Evolutionary conservation across 1,139 yeast species (phyloP), one percentile per base, ranked within the genome.

Genomic region (Yamadazyma taylorii): DNA sequence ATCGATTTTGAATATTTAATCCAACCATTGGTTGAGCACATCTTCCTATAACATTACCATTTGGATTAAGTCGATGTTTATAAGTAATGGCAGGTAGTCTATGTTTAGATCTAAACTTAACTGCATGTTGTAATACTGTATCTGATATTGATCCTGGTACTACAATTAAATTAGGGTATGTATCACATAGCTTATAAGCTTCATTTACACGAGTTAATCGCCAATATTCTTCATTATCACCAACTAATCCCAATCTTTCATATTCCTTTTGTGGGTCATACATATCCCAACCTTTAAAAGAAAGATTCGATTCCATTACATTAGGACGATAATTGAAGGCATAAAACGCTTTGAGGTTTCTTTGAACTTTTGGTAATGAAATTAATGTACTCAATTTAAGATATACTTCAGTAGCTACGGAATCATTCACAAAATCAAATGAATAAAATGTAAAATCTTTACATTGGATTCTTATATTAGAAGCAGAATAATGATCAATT

Each of bases 11-110:
- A 14, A 70, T 45, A 43, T 88, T 89, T 17, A 92, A 53, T 0
- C 98, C 98, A 2, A 90, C 94, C 52, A 92, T 65, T 0, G 98
- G 98, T 60, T 92, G 98, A 1, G 97, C 74, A 51, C 96, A 87
- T 42, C 98, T 68, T 0, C 94, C 84, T 22, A 92, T 89, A 2
- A 92, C 77, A 53, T 95, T 84, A 1, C 81, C 81, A 55, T 86
- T 87, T 34, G 72, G 64, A 15, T 61, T 60, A 4, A 52, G 52
- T 38, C 76, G 61, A 57, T 89, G 89, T 51, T 76, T 82, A 58
- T 89, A 92, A 1, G 90, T 78, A 30, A 92, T 65, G 0, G 81
- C 86, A 0, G 98, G 97, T 6, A 92, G 76, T 46, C 98, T 68
- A 41, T 77, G 79, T 56, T 90, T 90, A 1, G 97, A 88, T 36